phyloP scores from a whole-genome alignment of 805 yeast genomes.

The Starmerella davenportii region DNA sequence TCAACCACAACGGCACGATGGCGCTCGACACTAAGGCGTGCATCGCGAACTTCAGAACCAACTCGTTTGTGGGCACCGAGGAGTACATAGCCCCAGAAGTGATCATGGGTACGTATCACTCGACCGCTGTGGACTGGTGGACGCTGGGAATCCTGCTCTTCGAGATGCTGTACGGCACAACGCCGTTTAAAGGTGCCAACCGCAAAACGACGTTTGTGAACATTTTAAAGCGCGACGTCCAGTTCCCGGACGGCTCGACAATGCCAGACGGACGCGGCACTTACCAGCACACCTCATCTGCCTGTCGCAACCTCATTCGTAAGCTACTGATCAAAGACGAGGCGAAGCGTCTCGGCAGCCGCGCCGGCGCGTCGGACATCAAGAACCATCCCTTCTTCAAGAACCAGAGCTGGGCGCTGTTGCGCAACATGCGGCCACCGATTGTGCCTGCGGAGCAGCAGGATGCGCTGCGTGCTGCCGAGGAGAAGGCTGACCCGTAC shows the following conservation, averaged over 20 bases:
- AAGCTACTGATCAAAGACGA: conserved; percentile 81
- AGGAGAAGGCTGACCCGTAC: conserved; percentile 1
- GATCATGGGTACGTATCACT: conserved; percentile 90
- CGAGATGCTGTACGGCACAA: conserved; percentile 90
- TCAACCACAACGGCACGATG: conserved; percentile 25
- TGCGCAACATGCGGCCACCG: conserved; percentile 87
- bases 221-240: conserved; percentile 65
- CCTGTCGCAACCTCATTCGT: conserved; percentile 61
- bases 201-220: conserved; percentile 81
- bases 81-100: conserved; percentile 98
- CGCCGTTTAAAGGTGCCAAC: conserved; percentile 87
- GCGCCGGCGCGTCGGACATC: conserved; percentile 87
- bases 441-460: conserved; percentile 61
- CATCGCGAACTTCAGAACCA: conserved; percentile 88
- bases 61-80: conserved; percentile 96
- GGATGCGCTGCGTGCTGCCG: not conserved
- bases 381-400: conserved; percentile 85
- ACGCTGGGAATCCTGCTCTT: conserved; percentile 81
- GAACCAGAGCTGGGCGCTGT: conserved; percentile 82
- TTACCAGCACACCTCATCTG: conserved; percentile 42
- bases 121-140: conserved; percentile 99
- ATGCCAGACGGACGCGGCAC: conserved; percentile 21
- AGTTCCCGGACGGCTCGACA: conserved; percentile 40
- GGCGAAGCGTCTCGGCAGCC: conserved; percentile 70
- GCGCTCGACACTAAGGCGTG: conserved; percentile 86